Percentiles rank a stretch among this genome's conserved stretches.
Evolutionary conservation across 2,329 filamentous ascomycete species (phyloP).

Genomic region (Didymella pinodella): DNA sequence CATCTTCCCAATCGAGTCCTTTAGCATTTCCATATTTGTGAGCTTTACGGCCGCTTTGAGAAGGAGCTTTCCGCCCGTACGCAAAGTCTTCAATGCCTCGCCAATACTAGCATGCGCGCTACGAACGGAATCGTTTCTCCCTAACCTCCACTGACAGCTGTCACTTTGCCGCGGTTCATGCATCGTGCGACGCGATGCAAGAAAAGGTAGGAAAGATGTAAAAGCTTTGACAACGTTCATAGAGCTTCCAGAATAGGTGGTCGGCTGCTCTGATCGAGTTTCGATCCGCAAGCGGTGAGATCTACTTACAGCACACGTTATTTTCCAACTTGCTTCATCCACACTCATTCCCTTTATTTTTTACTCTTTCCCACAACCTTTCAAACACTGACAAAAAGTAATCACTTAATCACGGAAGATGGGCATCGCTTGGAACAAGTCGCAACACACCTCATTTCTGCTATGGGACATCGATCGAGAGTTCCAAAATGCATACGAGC

Average conservation of each 20-base stretch:
- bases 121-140: slow-evolving; percentile 5
- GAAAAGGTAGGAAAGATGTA: neutral
- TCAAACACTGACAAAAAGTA: neutral
- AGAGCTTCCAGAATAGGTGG: neutral
- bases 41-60: slow-evolving; percentile 5
- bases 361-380: neutral
- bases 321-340: slow-evolving; percentile 3
- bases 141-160: slow-evolving; percentile 15
- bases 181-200: slow-evolving; percentile 1
- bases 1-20: slow-evolving; percentile 14
- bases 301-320: neutral
- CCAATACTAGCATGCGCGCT: slow-evolving; percentile 10
- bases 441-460: slow-evolving; percentile 41
- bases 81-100: slow-evolving; percentile 6
- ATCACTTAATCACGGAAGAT: slow-evolving; percentile 15
- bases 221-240: neutral
- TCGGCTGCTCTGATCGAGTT: slow-evolving; percentile 6
- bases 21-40: slow-evolving; percentile 7
- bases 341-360: neutral
- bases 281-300: slow-evolving; percentile 10
- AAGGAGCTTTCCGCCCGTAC: slow-evolving; percentile 6
- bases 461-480: slow-evolving; percentile 50
- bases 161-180: slow-evolving; percentile 11
- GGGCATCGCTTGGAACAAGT: slow-evolving; percentile 36
- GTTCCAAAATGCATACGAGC: slow-evolving; percentile 45